phyloP scores from a whole-genome alignment of 1,139 yeast genomes.

The Debaryomyces psychrophilus region DNA sequence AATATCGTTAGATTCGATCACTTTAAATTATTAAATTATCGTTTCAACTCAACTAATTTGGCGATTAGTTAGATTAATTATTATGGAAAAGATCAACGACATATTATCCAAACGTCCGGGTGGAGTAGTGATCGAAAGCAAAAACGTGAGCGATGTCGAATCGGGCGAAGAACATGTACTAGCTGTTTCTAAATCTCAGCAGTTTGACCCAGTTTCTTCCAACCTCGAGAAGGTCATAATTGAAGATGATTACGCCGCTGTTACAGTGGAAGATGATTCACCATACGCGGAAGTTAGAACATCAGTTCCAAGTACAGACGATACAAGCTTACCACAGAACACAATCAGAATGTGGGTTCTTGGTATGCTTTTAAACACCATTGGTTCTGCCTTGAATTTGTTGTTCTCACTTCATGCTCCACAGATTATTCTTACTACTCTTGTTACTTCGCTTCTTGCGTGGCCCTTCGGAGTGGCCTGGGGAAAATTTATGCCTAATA shows the following conservation, averaged over 20 bases:
- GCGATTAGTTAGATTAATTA: not conserved
- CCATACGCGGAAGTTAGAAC: conserved; percentile 75
- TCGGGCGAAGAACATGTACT: conserved; percentile 2
- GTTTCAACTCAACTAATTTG: conserved; percentile 79
- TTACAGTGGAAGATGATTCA: conserved; percentile 54
- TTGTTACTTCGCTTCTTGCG: conserved; percentile 59
- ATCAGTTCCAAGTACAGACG: conserved; percentile 65
- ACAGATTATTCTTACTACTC: conserved; percentile 53
- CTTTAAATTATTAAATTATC: conserved; percentile 84
- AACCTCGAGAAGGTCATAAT: conserved; percentile 27
- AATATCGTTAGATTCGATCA: conserved; percentile 84
- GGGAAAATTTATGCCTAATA: conserved; percentile 52
- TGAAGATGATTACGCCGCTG: conserved; percentile 48
- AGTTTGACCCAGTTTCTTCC: conserved; percentile 42
- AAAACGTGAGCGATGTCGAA: conserved; percentile 2
- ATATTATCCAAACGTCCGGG: not conserved
- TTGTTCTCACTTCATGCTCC: conserved; percentile 61
- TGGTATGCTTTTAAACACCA: conserved; percentile 55
- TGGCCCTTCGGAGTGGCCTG: conserved; percentile 64
- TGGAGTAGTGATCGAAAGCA: not conserved
- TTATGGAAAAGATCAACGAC: conserved; percentile 3
- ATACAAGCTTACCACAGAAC: conserved; percentile 56
- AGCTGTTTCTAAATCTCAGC: conserved; percentile 33
- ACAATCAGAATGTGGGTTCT: conserved; percentile 66
- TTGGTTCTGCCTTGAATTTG: conserved; percentile 57